phyloP scores from a whole-genome alignment of 2,329 filamentous ascomycete genomes.

The Fusarium fujikuroi region DNA sequence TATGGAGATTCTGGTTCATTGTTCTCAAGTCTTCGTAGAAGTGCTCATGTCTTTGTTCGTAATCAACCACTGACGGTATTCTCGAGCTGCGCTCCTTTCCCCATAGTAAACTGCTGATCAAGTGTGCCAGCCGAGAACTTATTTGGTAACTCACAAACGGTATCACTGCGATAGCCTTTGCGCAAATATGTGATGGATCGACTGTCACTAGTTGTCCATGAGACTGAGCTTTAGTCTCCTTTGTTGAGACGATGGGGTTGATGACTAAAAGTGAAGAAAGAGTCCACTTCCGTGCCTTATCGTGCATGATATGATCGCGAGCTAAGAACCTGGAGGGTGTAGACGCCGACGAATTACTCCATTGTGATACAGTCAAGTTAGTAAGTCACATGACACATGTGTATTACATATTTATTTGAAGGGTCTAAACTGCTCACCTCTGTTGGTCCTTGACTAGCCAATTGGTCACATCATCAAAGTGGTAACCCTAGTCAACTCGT shows the following conservation, averaged over 20 bases:
- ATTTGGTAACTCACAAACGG: accelerated
- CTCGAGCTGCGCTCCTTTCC: background rate
- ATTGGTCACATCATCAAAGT: background rate
- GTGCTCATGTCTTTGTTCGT: background rate
- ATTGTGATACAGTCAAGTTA: background rate
- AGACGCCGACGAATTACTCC: background rate
- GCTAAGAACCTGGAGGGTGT: background rate
- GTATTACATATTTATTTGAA: background rate
- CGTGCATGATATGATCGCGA: background rate
- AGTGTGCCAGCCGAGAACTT: background rate
- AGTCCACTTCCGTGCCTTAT: background rate
- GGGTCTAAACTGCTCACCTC: background rate
- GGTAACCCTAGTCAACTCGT: background rate
- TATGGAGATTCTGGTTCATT: too few species aligned
- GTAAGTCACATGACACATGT: background rate
- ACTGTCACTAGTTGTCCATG: background rate
- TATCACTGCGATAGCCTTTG: too few species aligned
- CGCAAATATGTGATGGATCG: background rate
- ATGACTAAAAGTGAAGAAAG: background rate
- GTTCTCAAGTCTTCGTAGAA: background rate
- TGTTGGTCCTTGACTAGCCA: background rate
- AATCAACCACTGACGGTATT: background rate
- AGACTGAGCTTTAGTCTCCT: background rate
- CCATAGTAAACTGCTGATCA: background rate
- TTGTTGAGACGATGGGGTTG: background rate